Evolutionary conservation across 1,284 basidiomycete species (phyloP).

Genomic region (Cystobasidium slooffiae): DNA sequence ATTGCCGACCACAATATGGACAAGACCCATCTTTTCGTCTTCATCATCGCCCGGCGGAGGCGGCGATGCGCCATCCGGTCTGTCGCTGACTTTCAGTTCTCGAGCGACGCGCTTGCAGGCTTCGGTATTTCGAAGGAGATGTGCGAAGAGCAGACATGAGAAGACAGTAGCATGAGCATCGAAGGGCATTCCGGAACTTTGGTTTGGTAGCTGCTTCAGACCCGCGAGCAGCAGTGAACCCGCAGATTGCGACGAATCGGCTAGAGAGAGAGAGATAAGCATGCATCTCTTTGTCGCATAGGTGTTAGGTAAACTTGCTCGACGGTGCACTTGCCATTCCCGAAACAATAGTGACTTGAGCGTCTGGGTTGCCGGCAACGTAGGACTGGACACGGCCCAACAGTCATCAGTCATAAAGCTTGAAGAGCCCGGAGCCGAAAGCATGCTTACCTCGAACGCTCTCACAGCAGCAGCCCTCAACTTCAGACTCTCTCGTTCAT

Average conservation of each 20-base stretch:
- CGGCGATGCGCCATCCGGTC: conserved; percentile 21
- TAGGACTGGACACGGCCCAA: conserved; percentile 48
- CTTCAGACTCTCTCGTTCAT: conserved; percentile 53
- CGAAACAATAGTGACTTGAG: conserved; percentile 61
- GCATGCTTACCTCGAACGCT: conserved; percentile 55
- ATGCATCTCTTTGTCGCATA: background rate
- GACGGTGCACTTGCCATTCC: conserved; percentile 58
- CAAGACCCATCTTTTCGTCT: conserved; percentile 60
- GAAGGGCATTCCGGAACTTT: conserved; percentile 56
- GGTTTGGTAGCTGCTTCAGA: conserved; percentile 58
- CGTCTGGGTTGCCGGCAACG: conserved; percentile 57
- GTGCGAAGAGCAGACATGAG: conserved; percentile 61
- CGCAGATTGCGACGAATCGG: conserved; percentile 56
- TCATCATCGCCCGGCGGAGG: conserved; percentile 55
- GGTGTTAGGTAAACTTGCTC: conserved; percentile 14
- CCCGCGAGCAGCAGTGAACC: conserved; percentile 62
- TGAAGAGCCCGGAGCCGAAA: background rate
- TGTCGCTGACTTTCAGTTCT: conserved; percentile 57
- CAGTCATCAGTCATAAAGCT: background rate
- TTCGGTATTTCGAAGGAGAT: conserved; percentile 63
- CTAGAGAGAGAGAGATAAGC: conserved; percentile 8
- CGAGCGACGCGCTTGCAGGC: conserved; percentile 63
- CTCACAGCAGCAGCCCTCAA: conserved; percentile 60
- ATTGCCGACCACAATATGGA: conserved; percentile 66
- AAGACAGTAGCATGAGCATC: conserved; percentile 63